Evolutionary conservation across 73 alveolate species (phyloP), one percentile per base, ranked within the genome.

Genomic region (Blepharisma japonicum): DNA sequence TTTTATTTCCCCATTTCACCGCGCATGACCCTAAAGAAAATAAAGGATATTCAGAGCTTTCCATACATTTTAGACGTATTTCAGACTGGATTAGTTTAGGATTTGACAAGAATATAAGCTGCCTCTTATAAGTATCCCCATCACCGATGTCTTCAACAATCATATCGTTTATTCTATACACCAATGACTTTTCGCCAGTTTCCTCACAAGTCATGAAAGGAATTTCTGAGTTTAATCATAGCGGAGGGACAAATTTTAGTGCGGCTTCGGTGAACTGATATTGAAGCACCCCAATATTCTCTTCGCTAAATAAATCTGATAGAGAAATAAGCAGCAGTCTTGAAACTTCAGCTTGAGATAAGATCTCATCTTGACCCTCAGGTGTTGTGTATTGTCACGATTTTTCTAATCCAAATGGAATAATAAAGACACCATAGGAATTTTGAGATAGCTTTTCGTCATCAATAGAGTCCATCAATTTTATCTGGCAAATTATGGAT

Each of bases 61-160:
- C 38, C 0, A 8, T 5, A 61, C 39, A 9, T 61, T 61, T 39
- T 0, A 61, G 11, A 25, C 74, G 74, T 1, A 61, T 61, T 25
- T 61, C 74, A 11, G 74, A 61, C 47, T 61, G 74, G 49, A 61
- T 39, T 25, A 14, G 74, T 2, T 61, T 61, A 61, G 23, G 47
- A 5, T 61, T 61, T 18, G 74, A 61, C 2, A 61, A 14, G 4
- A 61, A 61, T 0, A 61, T 61, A 8, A 61, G 74, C 5, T 61
- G 74, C 47, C 74, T 61, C 23, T 14, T 8, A 61, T 18, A 61
- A 61, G 14, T 14, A 61, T 61, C 74, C 3, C 74, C 74, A 14
- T 61, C 74, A 2, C 23, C 23, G 4, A 61, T 39, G 23, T 61
- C 74, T 61, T 61, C 74, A 11, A 61, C 74, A 20, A 61, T 61